phyloP scores from a whole-genome alignment of 495 filamentous ascomycete genomes.

The Copromyces sp. region DNA sequence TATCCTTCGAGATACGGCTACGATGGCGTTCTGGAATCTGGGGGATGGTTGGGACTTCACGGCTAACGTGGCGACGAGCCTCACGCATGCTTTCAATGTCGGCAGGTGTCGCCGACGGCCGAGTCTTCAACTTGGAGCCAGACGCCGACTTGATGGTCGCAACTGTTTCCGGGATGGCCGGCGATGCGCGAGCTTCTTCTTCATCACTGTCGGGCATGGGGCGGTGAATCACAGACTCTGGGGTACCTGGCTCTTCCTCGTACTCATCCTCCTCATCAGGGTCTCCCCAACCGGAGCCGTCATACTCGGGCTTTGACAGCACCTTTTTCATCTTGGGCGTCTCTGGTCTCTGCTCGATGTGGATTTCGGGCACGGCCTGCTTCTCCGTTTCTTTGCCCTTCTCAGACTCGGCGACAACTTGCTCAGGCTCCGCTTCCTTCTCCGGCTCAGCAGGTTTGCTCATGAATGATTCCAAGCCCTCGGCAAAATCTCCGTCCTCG shows the following conservation, averaged over 20 bases:
- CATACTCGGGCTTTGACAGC: constrained; percentile 43
- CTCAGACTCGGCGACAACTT: constrained; percentile 19
- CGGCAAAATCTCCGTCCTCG: constrained; percentile 28
- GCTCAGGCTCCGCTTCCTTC: constrained; percentile 9
- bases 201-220: constrained; percentile 43
- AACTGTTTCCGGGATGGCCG: constrained; percentile 65
- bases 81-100: constrained; percentile 84
- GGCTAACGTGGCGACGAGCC: constrained; percentile 73
- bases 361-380: constrained; percentile 16
- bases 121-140: constrained; percentile 79
- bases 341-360: not conserved
- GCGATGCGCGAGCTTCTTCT: constrained; percentile 39
- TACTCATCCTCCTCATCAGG: constrained; percentile 39
- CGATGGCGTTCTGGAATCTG: constrained; percentile 51
- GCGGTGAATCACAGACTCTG: constrained; percentile 89
- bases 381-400: constrained; percentile 35
- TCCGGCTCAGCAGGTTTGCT: constrained; percentile 22
- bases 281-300: constrained; percentile 45
- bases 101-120: constrained; percentile 75
- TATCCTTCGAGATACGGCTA: constrained; percentile 38
- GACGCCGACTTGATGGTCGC: constrained; percentile 83
- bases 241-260: constrained; percentile 62
- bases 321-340: constrained; percentile 21
- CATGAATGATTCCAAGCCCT: constrained; percentile 33
- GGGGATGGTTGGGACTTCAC: constrained; percentile 50